Conservation (phyloP, 768 basidiomycete genomes). For the Solioccasus polychromus region DNA sequence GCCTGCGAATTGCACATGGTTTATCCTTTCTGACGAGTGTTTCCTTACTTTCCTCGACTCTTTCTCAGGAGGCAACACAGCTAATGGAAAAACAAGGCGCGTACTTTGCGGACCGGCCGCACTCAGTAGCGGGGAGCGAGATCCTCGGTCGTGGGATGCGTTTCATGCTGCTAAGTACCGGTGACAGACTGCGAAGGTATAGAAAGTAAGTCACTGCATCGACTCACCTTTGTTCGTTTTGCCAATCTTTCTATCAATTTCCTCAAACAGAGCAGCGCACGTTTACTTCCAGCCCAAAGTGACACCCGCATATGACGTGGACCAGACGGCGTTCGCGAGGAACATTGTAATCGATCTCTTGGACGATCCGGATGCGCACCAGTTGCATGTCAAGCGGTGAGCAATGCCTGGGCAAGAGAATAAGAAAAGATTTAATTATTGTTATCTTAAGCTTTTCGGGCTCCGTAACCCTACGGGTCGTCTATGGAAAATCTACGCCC, state of each 20-base stretch:
- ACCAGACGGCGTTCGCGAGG: slow-evolving; percentile 35
- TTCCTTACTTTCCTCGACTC: neutral
- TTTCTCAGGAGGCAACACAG: slow-evolving; percentile 52
- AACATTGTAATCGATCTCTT: slow-evolving; percentile 19
- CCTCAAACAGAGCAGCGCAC: slow-evolving; percentile 50
- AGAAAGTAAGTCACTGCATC: too few species aligned
- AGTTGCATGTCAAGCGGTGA: slow-evolving; percentile 15
- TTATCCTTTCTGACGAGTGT: too few species aligned
- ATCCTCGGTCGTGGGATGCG: slow-evolving; percentile 55
- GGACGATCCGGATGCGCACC: slow-evolving; percentile 10
- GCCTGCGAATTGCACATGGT: neutral
- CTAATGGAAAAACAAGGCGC: slow-evolving; percentile 62
- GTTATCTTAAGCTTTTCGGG: too few species aligned
- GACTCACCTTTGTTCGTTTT: too few species aligned
- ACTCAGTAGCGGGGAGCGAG: slow-evolving; percentile 48
- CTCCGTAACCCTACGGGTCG: too few species aligned
- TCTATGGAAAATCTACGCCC: too few species aligned
- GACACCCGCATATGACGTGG: slow-evolving; percentile 41
- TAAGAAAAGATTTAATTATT: too few species aligned
- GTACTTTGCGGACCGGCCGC: slow-evolving; percentile 46
- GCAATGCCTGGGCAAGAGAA: too few species aligned
- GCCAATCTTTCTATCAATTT: too few species aligned
- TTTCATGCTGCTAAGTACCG: slow-evolving; percentile 44
- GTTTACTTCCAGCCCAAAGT: slow-evolving; percentile 51
- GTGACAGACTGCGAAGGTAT: slow-evolving; percentile 56